These are phyloP conservation scores for Lumnitzera littorea DNA, from an alignment of 345 rosid genomes.

Conservation along the genomic window DNA sequence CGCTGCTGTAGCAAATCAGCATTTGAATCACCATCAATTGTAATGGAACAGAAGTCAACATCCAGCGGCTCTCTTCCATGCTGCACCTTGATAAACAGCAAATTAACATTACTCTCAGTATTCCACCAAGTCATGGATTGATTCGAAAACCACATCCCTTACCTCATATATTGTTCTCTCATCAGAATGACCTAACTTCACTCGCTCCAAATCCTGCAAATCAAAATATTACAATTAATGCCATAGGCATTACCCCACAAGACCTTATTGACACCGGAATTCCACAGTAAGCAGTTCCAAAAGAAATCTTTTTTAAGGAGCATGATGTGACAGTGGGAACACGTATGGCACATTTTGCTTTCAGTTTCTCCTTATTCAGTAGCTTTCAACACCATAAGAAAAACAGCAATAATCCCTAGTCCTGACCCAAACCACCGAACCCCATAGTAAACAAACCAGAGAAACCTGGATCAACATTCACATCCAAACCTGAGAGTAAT, in stretches of 20 bases:
- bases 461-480: neutral
- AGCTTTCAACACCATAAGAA: neutral
- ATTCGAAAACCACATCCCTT: constrained; percentile 12
- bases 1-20: constrained; percentile 58
- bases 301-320: too few relatives aligned
- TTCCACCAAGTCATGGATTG: neutral
- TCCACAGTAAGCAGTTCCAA: too few relatives aligned
- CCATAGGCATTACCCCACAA: too few relatives aligned
- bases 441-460: too few relatives aligned
- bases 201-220: constrained; percentile 52
- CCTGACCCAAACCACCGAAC: neutral
- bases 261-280: too few relatives aligned
- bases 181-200: constrained; percentile 55
- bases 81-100: constrained; percentile 51
- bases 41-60: constrained; percentile 52
- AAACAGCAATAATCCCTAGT: neutral
- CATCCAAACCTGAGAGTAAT: neutral
- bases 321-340: too few relatives aligned
- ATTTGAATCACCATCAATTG: constrained; percentile 41
- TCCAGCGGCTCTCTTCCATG: constrained; percentile 66
- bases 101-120: constrained; percentile 16
- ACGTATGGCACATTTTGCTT: neutral
- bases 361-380: neutral
- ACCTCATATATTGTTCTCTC: constrained; percentile 89
- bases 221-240: neutral